Base-by-base conservation (phyloP, 208 protist genomes). In the Phytomonas sp. region DNA sequence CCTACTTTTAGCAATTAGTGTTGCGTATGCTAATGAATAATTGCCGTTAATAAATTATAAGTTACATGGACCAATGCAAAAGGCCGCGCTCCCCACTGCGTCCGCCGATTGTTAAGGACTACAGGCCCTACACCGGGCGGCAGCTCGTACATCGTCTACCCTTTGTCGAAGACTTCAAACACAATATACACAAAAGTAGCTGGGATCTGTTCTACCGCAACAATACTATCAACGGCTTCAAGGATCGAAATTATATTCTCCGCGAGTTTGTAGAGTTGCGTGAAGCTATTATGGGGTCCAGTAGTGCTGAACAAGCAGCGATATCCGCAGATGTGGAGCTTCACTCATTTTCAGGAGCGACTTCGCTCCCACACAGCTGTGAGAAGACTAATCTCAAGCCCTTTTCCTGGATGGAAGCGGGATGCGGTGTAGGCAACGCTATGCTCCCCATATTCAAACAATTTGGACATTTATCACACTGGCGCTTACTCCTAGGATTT, bases 391-490 rank as follows among this genome's bases (percentile, higher is more conserved):
- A 46, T 29, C 30, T 5, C 64, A 13, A n/a, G 53, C 37, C 67
- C 15, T 87, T 87, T 56, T 70, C 78, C 29, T 93, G 87, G 85
- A 84, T 98, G 80, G 94, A 98, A 74, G 83, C 88, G 4, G 96
- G 96, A 9, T 98, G 96, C 81, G 96, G 96, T n/a, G 96, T 98
- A 34, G 96, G 96, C 11, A 98, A 98, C 68, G 92, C 96, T 2
- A 81, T 96, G 64, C 76, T 97, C 53, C 94, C 96, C 7, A 70
- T 98, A 60, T 77, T 97, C 17, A 76, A 89, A 31, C 76, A 89
- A 66, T 92, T 93, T 67, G 83, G 90, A 7, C 60, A 89, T 60
- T 70, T 96, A 20, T 53, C 74, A 23, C 78, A 76, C 32, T 93
- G 94, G 82, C 74, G 77, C 17, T 56, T 66, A 33, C 67, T 93